A percentile compares a stretch with the other conserved stretches of the same genome.
Evolutionary conservation across 2,329 filamentous ascomycete genomes (phyloP).

Genomic region (Neodidymelliopsis sp.): DNA sequence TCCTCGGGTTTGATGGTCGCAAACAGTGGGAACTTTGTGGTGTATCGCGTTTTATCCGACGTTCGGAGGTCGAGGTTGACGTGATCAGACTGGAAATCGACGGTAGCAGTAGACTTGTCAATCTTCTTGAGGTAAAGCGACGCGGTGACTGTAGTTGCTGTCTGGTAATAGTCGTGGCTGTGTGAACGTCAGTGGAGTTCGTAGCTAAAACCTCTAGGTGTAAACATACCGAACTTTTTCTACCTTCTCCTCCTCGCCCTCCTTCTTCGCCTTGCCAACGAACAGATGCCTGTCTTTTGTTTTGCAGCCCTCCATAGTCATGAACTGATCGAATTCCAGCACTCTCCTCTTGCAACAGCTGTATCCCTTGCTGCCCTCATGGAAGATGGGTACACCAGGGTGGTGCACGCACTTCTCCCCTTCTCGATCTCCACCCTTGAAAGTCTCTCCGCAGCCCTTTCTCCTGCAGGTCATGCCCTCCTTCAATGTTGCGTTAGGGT

Average conservation of each 20-base stretch:
- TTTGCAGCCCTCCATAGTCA: slow-evolving; percentile 92
- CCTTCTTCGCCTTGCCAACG: slow-evolving; percentile 78
- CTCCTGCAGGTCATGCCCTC: slow-evolving; percentile 79
- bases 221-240: slow-evolving; percentile 72
- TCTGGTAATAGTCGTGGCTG: slow-evolving; percentile 95
- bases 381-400: slow-evolving; percentile 90
- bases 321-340: slow-evolving; percentile 96
- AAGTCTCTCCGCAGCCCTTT: slow-evolving; percentile 73
- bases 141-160: slow-evolving; percentile 80
- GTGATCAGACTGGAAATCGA: slow-evolving; percentile 70
- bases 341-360: slow-evolving; percentile 95
- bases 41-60: slow-evolving; percentile 83
- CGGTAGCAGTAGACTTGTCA: slow-evolving; percentile 76
- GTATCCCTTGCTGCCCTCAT: slow-evolving; percentile 98
- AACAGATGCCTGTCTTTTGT: slow-evolving; percentile 86
- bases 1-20: slow-evolving; percentile 77
- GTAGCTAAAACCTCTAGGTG: background rate
- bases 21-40: slow-evolving; percentile 75
- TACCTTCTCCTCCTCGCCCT: slow-evolving; percentile 73
- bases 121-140: slow-evolving; percentile 98
- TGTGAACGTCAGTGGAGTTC: slow-evolving; percentile 15
- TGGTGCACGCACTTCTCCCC: slow-evolving; percentile 86
- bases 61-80: slow-evolving; percentile 86
- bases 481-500: slow-evolving; percentile 75
- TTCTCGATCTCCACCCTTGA: slow-evolving; percentile 62